Evolutionary conservation across 495 filamentous ascomycete genomes (phyloP), one percentile per base, ranked within the genome.

Genomic region (Aspergillus sclerotioniger): DNA sequence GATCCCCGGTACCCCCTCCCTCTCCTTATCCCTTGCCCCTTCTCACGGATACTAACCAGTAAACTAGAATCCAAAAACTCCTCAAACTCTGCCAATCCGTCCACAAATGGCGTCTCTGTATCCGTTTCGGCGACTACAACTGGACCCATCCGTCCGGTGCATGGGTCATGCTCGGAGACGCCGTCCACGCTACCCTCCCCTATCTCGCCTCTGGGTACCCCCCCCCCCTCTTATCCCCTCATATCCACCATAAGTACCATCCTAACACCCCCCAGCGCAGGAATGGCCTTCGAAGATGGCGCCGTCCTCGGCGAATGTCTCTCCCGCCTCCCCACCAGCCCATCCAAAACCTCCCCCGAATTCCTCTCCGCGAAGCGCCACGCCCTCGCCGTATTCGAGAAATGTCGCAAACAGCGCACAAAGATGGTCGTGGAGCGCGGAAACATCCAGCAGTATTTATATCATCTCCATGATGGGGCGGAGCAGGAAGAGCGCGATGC

Each of bases 101-200:
- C 3, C 78, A 84, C 55, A 88, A 88, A 66, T 89, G 86, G 86
- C 76, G 82, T 21, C 73, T 89, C 0, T 84, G 82, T 59, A 85
- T 86, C 53, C 74, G 82, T 16, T 74, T 76, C 12, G 78, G 77
- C 15, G 69, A 76, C 7, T 72, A 79, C n/a, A 69, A 70, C 37
- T 88, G 85, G 86, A 72, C 76, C 6, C 82, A 84, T 56, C 69
- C 80, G 1, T 72, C 74, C 63, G 54, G 81, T 59, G 25, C 79
- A 64, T 65, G 84, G 83, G 78, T 82, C 8, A 76, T 88, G 67
- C 66, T 86, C 19, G 85, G 84, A 9, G 85, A 87, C 61, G 76
- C 85, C 5, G 82, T 82, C n/a, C 85, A 88, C 54, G 82, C 85
- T 13, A 85, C 83, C 12, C 69, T 87, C 0, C 85, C 85, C 4